phyloP scores from a whole-genome alignment of 2,329 filamentous ascomycete species.

The Coniosporium tulheliwenetii region DNA sequence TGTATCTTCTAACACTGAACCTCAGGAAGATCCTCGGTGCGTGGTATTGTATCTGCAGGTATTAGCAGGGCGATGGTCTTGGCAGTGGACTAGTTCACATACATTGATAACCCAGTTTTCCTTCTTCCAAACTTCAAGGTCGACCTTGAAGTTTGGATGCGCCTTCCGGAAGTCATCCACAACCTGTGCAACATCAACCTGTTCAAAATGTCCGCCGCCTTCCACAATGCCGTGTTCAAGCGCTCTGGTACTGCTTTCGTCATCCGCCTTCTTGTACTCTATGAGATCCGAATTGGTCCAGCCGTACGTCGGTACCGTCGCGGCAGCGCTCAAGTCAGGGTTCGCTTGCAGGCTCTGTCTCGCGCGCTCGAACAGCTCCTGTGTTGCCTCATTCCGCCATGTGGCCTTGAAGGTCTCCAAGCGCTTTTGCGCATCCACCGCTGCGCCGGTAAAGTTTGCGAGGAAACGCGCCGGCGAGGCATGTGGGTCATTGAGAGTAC shows the following conservation, averaged over 20 bases:
- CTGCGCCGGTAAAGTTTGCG: constrained; percentile 20
- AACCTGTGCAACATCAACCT: constrained; percentile 9
- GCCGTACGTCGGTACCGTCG: constrained; percentile 19
- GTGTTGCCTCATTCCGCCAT: constrained; percentile 21
- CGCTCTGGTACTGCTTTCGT: constrained; percentile 1
- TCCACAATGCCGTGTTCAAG: constrained; percentile 3
- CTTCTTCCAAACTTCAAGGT: constrained; percentile 7
- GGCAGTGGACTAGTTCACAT: too few species aligned
- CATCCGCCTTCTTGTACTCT: constrained; percentile 10
- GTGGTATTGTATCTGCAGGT: background rate
- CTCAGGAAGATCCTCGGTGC: background rate
- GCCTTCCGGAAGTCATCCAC: constrained; percentile 12
- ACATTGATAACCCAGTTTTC: too few species aligned
- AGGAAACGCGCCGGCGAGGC: constrained; percentile 16
- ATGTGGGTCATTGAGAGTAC: constrained; percentile 5
- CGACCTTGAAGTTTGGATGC: constrained; percentile 11
- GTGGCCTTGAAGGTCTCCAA: constrained; percentile 19
- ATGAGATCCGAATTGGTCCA: constrained; percentile 16
- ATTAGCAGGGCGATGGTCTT: background rate
- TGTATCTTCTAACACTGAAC: background rate
- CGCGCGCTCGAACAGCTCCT: constrained; percentile 16
- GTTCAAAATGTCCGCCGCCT: constrained; percentile 5
- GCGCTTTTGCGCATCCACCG: constrained; percentile 17
- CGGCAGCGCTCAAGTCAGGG: constrained; percentile 18
- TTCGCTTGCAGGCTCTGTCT: constrained; percentile 20